These are phyloP conservation scores for Herpetomonas samuelpessoai DNA, from an alignment of 208 protist species.

Conservation along the genomic window DNA sequence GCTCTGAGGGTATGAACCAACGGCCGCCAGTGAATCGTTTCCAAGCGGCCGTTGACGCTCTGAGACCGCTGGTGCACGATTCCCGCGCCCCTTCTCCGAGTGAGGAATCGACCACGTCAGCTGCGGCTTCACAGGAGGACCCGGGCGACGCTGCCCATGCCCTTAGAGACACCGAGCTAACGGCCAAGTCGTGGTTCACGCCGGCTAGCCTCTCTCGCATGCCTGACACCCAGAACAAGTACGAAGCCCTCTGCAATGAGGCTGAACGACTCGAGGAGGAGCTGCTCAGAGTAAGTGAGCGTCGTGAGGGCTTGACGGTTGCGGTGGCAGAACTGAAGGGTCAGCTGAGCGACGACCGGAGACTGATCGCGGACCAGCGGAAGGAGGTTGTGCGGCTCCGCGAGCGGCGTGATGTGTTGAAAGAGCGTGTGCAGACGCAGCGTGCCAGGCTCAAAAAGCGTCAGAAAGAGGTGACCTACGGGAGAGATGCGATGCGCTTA, in stretches of 20 bases:
- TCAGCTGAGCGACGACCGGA: constrained; percentile 63
- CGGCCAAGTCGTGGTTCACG: too few relatives aligned
- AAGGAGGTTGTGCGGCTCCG: constrained; percentile 43
- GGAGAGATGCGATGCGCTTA: constrained; percentile 45
- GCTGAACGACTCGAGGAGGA: constrained; percentile 41
- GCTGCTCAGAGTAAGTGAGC: constrained; percentile 38
- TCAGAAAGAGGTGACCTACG: constrained; percentile 70
- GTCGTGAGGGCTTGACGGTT: constrained; percentile 31
- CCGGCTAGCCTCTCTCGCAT: constrained; percentile 15
- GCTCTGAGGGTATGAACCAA: too few relatives aligned
- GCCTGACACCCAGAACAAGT: constrained; percentile 10
- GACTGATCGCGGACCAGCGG: constrained; percentile 61
- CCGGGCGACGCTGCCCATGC: too few relatives aligned
- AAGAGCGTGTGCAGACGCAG: constrained; percentile 15
- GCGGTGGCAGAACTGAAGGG: constrained; percentile 21
- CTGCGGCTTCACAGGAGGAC: not conserved
- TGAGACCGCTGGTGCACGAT: not conserved
- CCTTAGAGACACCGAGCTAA: too few relatives aligned
- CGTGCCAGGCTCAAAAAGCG: constrained; percentile 45
- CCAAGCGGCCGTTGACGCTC: not conserved
- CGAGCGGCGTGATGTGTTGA: constrained; percentile 26
- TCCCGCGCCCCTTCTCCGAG: too few relatives aligned
- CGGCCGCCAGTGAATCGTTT: too few relatives aligned
- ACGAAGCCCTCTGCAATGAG: constrained; percentile 41
- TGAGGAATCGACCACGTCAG: too few relatives aligned